A percentile compares a stretch with the other conserved stretches of the same genome.
Evolutionary conservation across 1,284 basidiomycete species (phyloP).

Genomic region (Coriolopsis trogii): DNA sequence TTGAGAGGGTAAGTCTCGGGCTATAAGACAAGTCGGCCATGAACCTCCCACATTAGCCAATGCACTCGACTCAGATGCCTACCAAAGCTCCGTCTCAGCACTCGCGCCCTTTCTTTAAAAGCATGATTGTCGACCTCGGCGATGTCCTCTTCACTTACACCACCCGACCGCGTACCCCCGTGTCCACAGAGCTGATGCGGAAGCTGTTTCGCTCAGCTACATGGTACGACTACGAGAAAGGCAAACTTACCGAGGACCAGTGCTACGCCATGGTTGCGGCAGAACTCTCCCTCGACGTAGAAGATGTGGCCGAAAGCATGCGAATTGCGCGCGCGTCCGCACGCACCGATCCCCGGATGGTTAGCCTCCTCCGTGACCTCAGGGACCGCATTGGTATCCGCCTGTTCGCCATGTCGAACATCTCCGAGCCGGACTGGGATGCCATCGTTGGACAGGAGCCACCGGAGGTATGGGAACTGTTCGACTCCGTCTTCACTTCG

Average conservation of each 20-base stretch:
- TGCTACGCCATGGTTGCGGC: conserved; percentile 43
- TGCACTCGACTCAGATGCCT: background rate
- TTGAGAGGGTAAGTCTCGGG: no score
- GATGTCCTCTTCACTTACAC: conserved; percentile 62
- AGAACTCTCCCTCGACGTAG: conserved; percentile 41
- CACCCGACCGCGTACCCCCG: conserved; percentile 43
- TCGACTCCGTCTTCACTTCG: conserved; percentile 54
- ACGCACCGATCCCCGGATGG: conserved; percentile 42
- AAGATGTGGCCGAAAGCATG: conserved; percentile 44
- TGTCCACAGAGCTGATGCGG: conserved; percentile 44
- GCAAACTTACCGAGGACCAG: conserved; percentile 43
- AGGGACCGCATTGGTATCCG: conserved; percentile 39
- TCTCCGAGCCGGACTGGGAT: conserved; percentile 50
- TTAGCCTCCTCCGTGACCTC: conserved; percentile 46
- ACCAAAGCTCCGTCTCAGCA: background rate
- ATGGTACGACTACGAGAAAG: conserved; percentile 30
- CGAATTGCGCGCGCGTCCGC: conserved; percentile 46
- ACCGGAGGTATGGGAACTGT: conserved; percentile 36
- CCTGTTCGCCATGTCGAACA: conserved; percentile 59
- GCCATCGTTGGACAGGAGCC: conserved; percentile 41
- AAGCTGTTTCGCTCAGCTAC: conserved; percentile 47
- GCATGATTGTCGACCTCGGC: conserved; percentile 54
- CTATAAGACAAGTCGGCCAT: no score
- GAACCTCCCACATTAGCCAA: no score
- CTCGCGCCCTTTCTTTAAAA: conserved; percentile 3